Conservation (phyloP, 2,329 filamentous ascomycete species). For the Biscogniauxia marginata region DNA sequence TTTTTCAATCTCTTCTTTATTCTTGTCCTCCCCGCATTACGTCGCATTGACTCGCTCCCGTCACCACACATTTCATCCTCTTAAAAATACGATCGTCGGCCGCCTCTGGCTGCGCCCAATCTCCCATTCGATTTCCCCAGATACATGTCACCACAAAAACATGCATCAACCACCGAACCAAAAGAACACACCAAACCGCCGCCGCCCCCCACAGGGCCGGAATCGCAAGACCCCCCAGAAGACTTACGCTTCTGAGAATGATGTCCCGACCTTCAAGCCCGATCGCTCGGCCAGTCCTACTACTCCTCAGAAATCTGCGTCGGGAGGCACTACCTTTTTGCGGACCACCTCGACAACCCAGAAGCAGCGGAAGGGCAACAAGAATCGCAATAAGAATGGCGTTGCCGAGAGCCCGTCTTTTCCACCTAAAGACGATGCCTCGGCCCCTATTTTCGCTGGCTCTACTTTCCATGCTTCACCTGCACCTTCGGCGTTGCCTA, state of each 20-base stretch:
- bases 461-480: constrained; percentile 95
- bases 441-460: constrained; percentile 73
- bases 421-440: constrained; percentile 43
- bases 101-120: background rate
- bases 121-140: constrained; percentile 1
- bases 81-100: constrained; percentile 1
- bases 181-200: constrained; percentile 39
- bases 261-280: constrained; percentile 39
- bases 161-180: constrained; percentile 36
- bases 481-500: constrained; percentile 82
- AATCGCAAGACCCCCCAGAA: constrained; percentile 43
- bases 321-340: constrained; percentile 35
- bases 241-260: constrained; percentile 60
- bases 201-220: constrained; percentile 39
- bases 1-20: constrained; percentile 13
- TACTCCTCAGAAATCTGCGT: constrained; percentile 47
- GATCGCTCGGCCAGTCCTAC: constrained; percentile 32
- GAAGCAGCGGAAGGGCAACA: constrained; percentile 28
- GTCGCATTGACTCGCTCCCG: background rate
- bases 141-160: constrained; percentile 26
- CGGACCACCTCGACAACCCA: constrained; percentile 31
- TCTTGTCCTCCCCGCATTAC: constrained; percentile 6
- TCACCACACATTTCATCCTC: constrained; percentile 7
- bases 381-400: constrained; percentile 32
- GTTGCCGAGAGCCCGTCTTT: constrained; percentile 44